phyloP scores from a whole-genome alignment of 1,139 yeast genomes.

The Pichia sp. region DNA sequence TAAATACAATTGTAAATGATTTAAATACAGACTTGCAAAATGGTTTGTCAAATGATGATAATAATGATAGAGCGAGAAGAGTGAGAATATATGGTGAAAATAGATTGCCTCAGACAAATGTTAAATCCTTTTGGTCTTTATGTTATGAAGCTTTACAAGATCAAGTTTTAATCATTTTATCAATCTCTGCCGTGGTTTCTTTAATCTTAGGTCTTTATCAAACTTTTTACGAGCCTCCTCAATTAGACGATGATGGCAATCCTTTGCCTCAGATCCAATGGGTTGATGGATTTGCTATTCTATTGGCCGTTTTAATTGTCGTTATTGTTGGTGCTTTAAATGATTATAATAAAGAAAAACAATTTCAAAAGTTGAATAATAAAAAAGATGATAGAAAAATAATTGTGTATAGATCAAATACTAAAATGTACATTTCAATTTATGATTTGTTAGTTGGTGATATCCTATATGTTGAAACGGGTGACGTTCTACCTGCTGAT shows the following conservation, averaged over 20 bases:
- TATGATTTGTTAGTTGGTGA: slow-evolving; percentile 84
- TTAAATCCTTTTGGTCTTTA: slow-evolving; percentile 60
- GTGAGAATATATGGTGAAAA: slow-evolving; percentile 56
- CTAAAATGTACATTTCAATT: slow-evolving; percentile 62
- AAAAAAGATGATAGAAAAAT: slow-evolving; percentile 82
- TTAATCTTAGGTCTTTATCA: slow-evolving; percentile 88
- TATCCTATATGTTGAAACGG: slow-evolving; percentile 74
- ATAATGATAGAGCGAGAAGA: slow-evolving; percentile 34
- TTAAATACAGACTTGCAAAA: slow-evolving; percentile 36
- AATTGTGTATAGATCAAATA: slow-evolving; percentile 68
- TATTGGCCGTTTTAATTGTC: slow-evolving; percentile 85
- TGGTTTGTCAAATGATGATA: slow-evolving; percentile 39
- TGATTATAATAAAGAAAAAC: slow-evolving; percentile 94
- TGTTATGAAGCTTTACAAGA: slow-evolving; percentile 87
- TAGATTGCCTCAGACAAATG: slow-evolving; percentile 58
- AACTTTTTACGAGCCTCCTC: slow-evolving; percentile 77
- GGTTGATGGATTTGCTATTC: slow-evolving; percentile 98
- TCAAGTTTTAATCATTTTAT: slow-evolving; percentile 75
- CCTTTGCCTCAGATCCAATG: slow-evolving; percentile 79
- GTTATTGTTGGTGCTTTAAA: slow-evolving; percentile 90
- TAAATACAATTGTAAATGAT: slow-evolving; percentile 26
- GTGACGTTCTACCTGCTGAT: slow-evolving; percentile 91
- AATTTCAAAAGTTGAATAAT: slow-evolving; percentile 79
- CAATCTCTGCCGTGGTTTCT: slow-evolving; percentile 83
- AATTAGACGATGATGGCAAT: slow-evolving; percentile 70